Evolutionary conservation across 2,329 filamentous ascomycete species (phyloP).

Genomic region (Macrophomina pseudophaseolina): DNA sequence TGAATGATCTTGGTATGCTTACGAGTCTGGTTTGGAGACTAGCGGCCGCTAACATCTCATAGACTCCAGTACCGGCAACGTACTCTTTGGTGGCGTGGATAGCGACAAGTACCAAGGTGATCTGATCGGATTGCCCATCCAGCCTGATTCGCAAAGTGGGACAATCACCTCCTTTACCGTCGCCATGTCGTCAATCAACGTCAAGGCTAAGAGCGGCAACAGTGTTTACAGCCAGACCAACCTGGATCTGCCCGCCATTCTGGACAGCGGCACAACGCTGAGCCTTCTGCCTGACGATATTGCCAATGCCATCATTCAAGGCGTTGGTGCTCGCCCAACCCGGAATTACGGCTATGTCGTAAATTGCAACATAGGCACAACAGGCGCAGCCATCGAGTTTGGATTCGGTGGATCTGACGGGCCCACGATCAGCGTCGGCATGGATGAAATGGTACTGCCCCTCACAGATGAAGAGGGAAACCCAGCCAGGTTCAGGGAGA

Average conservation of each 20-base stretch:
- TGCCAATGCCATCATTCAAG: conserved; percentile 28
- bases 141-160: conserved; percentile 12
- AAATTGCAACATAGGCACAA: conserved; percentile 13
- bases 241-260: conserved; percentile 48
- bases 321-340: conserved; percentile 10
- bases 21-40: conserved; percentile 51
- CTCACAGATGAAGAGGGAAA: conserved; percentile 3
- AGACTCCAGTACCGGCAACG: conserved; percentile 58
- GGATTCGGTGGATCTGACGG: conserved; percentile 23
- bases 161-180: conserved; percentile 21
- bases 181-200: conserved; percentile 11
- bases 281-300: conserved; percentile 67
- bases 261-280: conserved; percentile 73
- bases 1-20: conserved; percentile 63
- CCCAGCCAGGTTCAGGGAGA: background rate
- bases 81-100: conserved; percentile 79
- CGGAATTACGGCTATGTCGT: conserved; percentile 14
- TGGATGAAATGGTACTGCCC: conserved; percentile 24
- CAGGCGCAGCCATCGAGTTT: conserved; percentile 14
- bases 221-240: conserved; percentile 15
- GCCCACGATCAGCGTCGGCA: conserved; percentile 6
- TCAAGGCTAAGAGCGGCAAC: conserved; percentile 12
- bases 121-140: conserved; percentile 71
- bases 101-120: conserved; percentile 66
- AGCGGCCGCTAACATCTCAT: background rate